Conservation (phyloP, 2,329 filamentous ascomycete species). For the Penicillium sp. region DNA sequence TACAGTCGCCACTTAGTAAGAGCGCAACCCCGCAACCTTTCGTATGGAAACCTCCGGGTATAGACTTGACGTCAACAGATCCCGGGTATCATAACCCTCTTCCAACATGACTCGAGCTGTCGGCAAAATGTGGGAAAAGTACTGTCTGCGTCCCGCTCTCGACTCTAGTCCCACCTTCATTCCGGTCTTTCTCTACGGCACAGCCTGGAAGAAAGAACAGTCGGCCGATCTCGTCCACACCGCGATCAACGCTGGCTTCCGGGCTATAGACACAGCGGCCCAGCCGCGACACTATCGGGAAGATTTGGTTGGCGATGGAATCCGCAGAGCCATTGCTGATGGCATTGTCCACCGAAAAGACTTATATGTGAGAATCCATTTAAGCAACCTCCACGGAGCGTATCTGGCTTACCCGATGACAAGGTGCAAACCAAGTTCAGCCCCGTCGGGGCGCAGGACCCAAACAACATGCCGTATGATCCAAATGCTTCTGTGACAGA, state of each 20-base stretch:
- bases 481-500: conserved; percentile 53
- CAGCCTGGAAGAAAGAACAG: conserved; percentile 75
- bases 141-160: conserved; percentile 26
- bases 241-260: conserved; percentile 66
- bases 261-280: conserved; percentile 70
- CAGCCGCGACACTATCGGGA: conserved; percentile 77
- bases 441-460: conserved; percentile 58
- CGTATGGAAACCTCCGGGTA: background rate
- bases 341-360: conserved; percentile 57
- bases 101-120: conserved; percentile 21
- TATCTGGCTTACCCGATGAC: background rate
- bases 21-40: conserved; percentile 5
- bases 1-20: background rate
- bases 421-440: conserved; percentile 84
- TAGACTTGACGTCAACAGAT: background rate
- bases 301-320: conserved; percentile 61
- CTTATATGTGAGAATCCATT: conserved; percentile 56
- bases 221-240: conserved; percentile 64
- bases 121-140: conserved; percentile 30
- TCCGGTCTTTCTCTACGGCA: conserved; percentile 64
- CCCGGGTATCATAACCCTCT: background rate
- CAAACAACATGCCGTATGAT: conserved; percentile 60
- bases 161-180: conserved; percentile 27
- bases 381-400: background rate
- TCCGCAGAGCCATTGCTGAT: conserved; percentile 58